A percentile compares a stretch with the other conserved stretches of the same genome.
phyloP scores from a whole-genome alignment of 352 stramenopile genomes.

The Phytophthora uliginosa region DNA sequence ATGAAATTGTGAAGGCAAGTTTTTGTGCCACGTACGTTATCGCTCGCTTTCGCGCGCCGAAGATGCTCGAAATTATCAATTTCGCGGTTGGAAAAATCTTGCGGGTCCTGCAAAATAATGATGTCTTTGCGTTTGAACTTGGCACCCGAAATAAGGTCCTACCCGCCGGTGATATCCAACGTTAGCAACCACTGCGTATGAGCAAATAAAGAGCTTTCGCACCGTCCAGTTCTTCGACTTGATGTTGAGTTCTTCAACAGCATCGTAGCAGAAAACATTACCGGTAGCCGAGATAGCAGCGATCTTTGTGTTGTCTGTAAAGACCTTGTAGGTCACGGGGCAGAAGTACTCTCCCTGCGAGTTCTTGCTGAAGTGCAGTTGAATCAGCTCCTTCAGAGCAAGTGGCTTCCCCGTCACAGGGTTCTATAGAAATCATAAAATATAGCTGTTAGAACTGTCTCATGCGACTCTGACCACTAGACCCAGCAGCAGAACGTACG shows the following conservation, averaged over 20 bases:
- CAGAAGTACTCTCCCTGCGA: slow-evolving; percentile 83
- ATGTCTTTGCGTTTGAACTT: slow-evolving; percentile 95
- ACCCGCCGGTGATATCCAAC: slow-evolving; percentile 7
- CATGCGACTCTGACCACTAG: not conserved
- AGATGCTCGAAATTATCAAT: slow-evolving; percentile 99
- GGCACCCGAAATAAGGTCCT: slow-evolving; percentile 95
- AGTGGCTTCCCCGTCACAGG: slow-evolving; percentile 95
- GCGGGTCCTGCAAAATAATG: slow-evolving; percentile 96
- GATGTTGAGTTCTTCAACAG: slow-evolving; percentile 98
- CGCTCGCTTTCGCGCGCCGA: slow-evolving; percentile 62
- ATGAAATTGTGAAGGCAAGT: not conserved
- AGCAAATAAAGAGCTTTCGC: slow-evolving; percentile 1
- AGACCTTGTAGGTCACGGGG: slow-evolving; percentile 98
- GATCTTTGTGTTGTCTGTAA: slow-evolving; percentile 92
- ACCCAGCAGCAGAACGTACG: slow-evolving; percentile 43
- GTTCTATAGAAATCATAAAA: slow-evolving; percentile 65
- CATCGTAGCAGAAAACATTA: slow-evolving; percentile 99
- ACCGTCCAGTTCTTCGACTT: slow-evolving; percentile 98
- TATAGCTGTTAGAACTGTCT: not conserved
- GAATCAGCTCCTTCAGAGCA: slow-evolving; percentile 95
- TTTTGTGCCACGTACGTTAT: slow-evolving; percentile 40
- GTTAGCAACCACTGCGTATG: slow-evolving; percentile 20
- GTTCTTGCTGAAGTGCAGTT: slow-evolving; percentile 88
- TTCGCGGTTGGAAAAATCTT: slow-evolving; percentile 93
- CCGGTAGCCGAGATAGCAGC: slow-evolving; percentile 78